These are phyloP conservation scores for Carex myosuroides DNA, from an alignment of 176 grass and related monocot species.

Conservation along the genomic window DNA sequence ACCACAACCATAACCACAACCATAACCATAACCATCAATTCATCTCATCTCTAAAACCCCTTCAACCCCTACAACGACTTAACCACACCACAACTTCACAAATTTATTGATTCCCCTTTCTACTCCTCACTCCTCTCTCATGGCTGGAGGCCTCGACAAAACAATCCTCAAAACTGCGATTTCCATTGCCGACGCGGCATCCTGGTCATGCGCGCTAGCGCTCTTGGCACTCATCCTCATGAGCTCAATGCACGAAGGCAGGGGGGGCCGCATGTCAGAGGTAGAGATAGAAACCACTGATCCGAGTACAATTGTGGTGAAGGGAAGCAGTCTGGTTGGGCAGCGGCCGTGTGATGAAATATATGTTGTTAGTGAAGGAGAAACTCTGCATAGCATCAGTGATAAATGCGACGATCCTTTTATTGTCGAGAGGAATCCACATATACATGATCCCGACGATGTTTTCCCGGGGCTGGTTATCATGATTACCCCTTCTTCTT, in stretches of 20 bases:
- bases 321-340: conserved; percentile 19
- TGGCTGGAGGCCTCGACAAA: not conserved
- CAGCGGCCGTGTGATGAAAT: conserved; percentile 71
- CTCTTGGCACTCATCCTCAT: conserved; percentile 44
- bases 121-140: not conserved
- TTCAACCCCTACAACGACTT: not conserved
- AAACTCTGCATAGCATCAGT: conserved; percentile 86
- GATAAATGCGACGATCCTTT: conserved; percentile 80
- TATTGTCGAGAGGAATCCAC: conserved; percentile 82
- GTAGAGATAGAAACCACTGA: not conserved
- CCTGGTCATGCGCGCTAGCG: conserved; percentile 47
- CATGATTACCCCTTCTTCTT: conserved; percentile 38
- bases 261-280: not conserved
- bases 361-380: conserved; percentile 68
- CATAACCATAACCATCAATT: not conserved
- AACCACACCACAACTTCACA: not conserved
- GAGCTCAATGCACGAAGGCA: conserved; percentile 29
- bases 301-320: not conserved
- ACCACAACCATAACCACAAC: not conserved
- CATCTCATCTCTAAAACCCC: not conserved
- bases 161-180: not conserved
- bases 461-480: conserved; percentile 92
- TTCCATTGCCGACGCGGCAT: conserved; percentile 40
- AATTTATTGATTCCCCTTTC: not conserved
- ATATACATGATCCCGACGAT: conserved; percentile 83